Evolutionary conservation across 345 rosid species (phyloP), one percentile per base, ranked within the genome.

Genomic region (Angophora floribunda): DNA sequence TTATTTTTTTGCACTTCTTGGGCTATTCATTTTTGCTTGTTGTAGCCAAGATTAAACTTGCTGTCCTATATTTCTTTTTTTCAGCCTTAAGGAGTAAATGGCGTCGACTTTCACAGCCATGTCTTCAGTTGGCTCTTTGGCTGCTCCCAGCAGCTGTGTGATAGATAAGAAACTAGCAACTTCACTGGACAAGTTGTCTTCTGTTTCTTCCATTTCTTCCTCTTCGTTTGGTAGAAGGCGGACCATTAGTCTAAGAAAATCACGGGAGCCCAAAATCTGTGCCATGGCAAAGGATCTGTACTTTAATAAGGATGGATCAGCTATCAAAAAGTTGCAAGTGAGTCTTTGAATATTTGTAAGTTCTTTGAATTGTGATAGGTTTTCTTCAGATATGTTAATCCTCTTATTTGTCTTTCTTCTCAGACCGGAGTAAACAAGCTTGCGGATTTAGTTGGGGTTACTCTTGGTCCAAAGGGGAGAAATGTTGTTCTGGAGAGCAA

Each of bases 401-500:
- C 41, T 51, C 49, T 45, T n/a, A 21, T 78, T 87, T 36, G 36
- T 87, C 51, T 80, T 85, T 85, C 86, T 87, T 45, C 87, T 61
- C 91, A 96, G 99, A 95, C 91, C 88, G 99, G 99, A 89, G 99
- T 97, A 45, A 98, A 98, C 96, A 97, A 96, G 93, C 99, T 98
- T 70, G 99, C 99, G 14, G 99, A 98, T 91, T 89, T 98, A 70
- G 99, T 98, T 63, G 99, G 99, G 88, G 99, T 97, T 86, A 98
- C 99, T 15, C 98, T 96, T 88, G 99, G 99, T 86, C 99, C 99
- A 4, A 95, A 97, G 89, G 99, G 99, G 55, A 92, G 99, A 88
- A 98, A 98, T 90, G 99, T 97, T 91, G 99, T 98, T 87, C 96
- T 98, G 19, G 99, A 98, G 93, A 98, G 99, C 96, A 98, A 97